Percentiles rank a stretch among this genome's conserved stretches.
phyloP scores from a whole-genome alignment of 495 filamentous ascomycete genomes.

The Aspergillus indologenus region DNA sequence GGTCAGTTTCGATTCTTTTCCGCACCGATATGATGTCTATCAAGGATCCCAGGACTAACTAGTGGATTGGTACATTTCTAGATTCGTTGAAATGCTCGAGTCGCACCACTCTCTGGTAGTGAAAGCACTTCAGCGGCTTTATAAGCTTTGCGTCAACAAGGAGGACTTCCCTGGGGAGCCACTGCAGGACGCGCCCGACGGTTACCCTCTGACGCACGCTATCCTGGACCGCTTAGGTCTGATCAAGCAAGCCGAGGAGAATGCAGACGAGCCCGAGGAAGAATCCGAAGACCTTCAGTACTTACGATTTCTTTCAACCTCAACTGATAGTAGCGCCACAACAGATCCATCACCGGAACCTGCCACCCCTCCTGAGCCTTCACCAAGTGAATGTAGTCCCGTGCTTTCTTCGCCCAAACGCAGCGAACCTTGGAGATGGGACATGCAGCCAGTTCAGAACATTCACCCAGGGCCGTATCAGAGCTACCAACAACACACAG shows the following conservation, averaged over 20 bases:
- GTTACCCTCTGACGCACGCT: slow-evolving; percentile 44
- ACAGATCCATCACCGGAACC: slow-evolving; percentile 45
- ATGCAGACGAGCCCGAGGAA: slow-evolving; percentile 36
- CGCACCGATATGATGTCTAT: background rate
- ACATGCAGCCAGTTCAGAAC: slow-evolving; percentile 27
- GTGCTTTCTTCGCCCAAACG: slow-evolving; percentile 21
- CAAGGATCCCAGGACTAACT: slow-evolving; percentile 3
- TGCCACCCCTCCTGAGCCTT: slow-evolving; percentile 37
- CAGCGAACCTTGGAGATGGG: slow-evolving; percentile 34
- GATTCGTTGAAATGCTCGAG: slow-evolving; percentile 50
- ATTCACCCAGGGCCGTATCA: slow-evolving; percentile 23
- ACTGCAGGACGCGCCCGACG: slow-evolving; percentile 40
- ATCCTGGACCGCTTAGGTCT: slow-evolving; percentile 46
- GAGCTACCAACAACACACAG: slow-evolving; percentile 24
- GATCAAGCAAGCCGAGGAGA: slow-evolving; percentile 50
- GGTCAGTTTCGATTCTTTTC: slow-evolving; percentile 25
- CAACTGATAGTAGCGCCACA: slow-evolving; percentile 41
- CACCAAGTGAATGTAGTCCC: slow-evolving; percentile 25
- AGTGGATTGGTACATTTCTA: slow-evolving; percentile 4
- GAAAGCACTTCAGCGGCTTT: slow-evolving; percentile 44
- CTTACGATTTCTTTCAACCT: slow-evolving; percentile 37
- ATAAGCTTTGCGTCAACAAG: slow-evolving; percentile 44
- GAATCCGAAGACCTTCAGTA: slow-evolving; percentile 41
- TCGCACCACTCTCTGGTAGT: slow-evolving; percentile 46
- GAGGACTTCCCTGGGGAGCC: slow-evolving; percentile 48